Conservation (phyloP, 2,329 filamentous ascomycete genomes). For the Xylaria sp. region DNA sequence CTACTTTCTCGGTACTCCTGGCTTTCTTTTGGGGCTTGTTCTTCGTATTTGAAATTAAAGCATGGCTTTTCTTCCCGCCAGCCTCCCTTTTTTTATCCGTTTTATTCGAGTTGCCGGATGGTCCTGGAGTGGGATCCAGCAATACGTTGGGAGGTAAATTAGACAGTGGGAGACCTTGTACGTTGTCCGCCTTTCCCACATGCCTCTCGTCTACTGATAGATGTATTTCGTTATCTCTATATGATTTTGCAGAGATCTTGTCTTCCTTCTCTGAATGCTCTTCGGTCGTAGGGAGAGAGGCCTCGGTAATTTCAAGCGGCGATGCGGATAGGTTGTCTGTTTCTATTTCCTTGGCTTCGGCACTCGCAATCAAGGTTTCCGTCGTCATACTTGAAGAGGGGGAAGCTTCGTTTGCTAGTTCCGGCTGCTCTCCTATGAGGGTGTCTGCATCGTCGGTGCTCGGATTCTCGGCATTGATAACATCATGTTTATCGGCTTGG, state of each 20-base stretch:
- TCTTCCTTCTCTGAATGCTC: background rate
- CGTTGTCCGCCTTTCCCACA: background rate
- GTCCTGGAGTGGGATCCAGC: background rate
- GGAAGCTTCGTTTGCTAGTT: background rate
- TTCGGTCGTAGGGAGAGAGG: too few relatives aligned
- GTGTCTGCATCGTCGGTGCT: background rate
- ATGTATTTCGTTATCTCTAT: background rate
- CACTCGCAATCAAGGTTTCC: background rate
- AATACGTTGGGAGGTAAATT: background rate
- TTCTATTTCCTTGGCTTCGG: background rate
- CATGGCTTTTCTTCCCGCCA: background rate
- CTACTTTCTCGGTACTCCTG: background rate
- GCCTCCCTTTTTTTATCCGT: background rate
- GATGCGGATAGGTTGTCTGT: background rate
- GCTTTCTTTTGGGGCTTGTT: background rate
- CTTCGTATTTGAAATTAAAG: background rate
- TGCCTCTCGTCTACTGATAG: background rate
- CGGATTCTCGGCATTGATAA: background rate
- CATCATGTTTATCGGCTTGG: background rate
- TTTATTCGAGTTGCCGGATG: background rate
- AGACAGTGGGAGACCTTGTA: background rate
- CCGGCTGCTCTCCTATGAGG: background rate
- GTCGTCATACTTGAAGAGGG: background rate
- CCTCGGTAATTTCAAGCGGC: too few relatives aligned
- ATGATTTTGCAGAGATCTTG: background rate